Base-by-base conservation (phyloP, 2,329 filamentous ascomycete genomes). In the Saccharata proteae region DNA sequence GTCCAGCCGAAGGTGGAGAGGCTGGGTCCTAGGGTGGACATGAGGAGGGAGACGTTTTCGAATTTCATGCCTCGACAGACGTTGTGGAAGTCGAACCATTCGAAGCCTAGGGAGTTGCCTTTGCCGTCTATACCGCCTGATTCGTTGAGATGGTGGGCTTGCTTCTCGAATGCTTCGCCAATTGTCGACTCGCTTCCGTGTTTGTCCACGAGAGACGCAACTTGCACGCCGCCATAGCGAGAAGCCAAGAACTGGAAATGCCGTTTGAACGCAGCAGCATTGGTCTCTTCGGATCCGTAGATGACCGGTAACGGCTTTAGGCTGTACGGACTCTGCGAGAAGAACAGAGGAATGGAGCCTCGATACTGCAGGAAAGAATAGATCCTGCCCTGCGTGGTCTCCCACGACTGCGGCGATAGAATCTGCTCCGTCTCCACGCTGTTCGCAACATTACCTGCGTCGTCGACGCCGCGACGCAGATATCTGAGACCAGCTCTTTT, bases 41-140 rank as follows among this genome's bases (percentile, higher is more conserved):
- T 67, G 2, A 98, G 67, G 16, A 78, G 64, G 35, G 76, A 80
- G 9, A 96, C 86, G 37, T 96, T 96, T 48, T 96, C 88, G 47
- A 96, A 98, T 44, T 84, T 92, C 88, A 98, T 94, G 0, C 90
- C 90, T 11, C 84, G 78, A 48, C 90, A 96, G 16, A 81, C 81
- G 12, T 75, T 69, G 52, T 96, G 90, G 46, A 98, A 98, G 49
- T 98, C 90, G 45, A 96, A 98, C 90, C 90, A 98, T 49, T 93
- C 83, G 47, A 93, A 92, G 0, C 64, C 68, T 9, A 90, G 57
- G 7, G 62, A 52, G 8, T 48, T 50, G 9, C 52, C 53, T 30
- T 57, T 51, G 8, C 59, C 64, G 36, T 72, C 64, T 13, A 65
- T 51, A 4, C 65, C 62, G 5, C 64, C 64, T 6, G 43, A 34